Evolutionary conservation across 345 rosid genomes (phyloP).

Genomic region (Arabidopsis arenosa): DNA sequence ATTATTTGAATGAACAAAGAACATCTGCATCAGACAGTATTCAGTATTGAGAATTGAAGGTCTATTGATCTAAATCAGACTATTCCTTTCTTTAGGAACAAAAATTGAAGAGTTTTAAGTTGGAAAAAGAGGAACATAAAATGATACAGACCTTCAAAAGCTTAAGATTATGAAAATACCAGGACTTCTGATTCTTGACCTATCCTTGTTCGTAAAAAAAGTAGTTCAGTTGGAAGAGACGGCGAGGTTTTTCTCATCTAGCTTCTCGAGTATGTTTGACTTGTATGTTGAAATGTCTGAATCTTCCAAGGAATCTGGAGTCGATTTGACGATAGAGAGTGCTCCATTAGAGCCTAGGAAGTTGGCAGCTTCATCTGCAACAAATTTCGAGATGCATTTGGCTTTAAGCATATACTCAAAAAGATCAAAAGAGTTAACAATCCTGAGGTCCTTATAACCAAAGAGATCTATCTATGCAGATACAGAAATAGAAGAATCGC

Average conservation of each 20-base stretch:
- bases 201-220: not conserved
- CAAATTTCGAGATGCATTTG: conserved; percentile 1
- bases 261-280: conserved; percentile 67
- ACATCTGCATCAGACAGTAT: conserved; percentile 6
- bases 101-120: conserved; percentile 19
- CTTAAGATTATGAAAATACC: conserved; percentile 8
- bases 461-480: not conserved
- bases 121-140: conserved; percentile 22
- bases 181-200: conserved; percentile 5
- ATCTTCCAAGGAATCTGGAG: conserved; percentile 60
- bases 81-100: not conserved
- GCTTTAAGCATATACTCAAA: not conserved
- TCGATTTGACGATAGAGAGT: conserved; percentile 56
- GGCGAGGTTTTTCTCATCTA: conserved; percentile 56
- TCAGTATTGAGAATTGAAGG: conserved; percentile 10
- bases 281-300: conserved; percentile 60
- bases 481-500: not conserved
- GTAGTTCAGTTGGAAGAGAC: conserved; percentile 35
- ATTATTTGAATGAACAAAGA: not conserved
- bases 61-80: conserved; percentile 4
- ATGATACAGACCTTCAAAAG: conserved; percentile 5
- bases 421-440: conserved; percentile 1
- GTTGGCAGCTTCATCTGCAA: conserved; percentile 77
- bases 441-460: not conserved
- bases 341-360: conserved; percentile 69